Evolutionary conservation across 1,139 yeast species (phyloP).

Genomic region (Candida anutae): DNA sequence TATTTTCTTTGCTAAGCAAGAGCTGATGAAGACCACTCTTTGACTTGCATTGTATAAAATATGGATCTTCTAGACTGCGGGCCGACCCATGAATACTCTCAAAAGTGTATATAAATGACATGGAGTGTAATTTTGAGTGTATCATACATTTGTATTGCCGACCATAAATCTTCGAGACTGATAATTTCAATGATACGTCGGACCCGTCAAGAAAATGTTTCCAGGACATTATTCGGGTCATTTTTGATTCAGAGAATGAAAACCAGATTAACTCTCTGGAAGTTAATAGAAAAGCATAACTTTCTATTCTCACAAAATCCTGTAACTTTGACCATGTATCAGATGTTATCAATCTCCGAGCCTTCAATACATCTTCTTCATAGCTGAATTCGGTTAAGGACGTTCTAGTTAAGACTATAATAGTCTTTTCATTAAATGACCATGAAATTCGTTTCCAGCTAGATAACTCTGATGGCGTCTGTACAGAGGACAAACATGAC

Average conservation of each 20-base stretch:
- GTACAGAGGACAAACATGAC: conserved; percentile 12
- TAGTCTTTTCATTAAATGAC: conserved; percentile 22
- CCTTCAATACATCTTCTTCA: conserved; percentile 10
- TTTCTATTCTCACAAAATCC: conserved; percentile 28
- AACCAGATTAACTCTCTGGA: conserved; percentile 55
- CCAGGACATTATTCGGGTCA: conserved; percentile 53
- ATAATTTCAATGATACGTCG: conserved; percentile 49
- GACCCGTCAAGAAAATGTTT: conserved; percentile 51
- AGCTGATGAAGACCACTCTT: too few species aligned
- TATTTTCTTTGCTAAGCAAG: too few species aligned
- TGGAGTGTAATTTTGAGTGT: conserved; percentile 34
- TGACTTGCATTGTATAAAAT: conserved; percentile 8
- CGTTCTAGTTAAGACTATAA: conserved; percentile 41
- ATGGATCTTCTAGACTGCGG: conserved; percentile 34
- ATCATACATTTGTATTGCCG: conserved; percentile 25
- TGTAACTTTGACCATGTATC: conserved; percentile 50
- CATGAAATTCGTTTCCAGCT: conserved; percentile 47
- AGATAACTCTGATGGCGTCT: conserved; percentile 46
- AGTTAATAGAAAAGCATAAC: conserved; percentile 42
- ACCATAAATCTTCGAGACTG: conserved; percentile 15
- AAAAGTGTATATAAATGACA: conserved; percentile 38
- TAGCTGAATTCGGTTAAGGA: conserved; percentile 27
- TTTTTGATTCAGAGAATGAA: conserved; percentile 12
- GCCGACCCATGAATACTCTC: conserved; percentile 32
- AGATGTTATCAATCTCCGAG: conserved; percentile 36